phyloP scores from a whole-genome alignment of 202 grass and related monocot genomes.

The Carex arenaria region DNA sequence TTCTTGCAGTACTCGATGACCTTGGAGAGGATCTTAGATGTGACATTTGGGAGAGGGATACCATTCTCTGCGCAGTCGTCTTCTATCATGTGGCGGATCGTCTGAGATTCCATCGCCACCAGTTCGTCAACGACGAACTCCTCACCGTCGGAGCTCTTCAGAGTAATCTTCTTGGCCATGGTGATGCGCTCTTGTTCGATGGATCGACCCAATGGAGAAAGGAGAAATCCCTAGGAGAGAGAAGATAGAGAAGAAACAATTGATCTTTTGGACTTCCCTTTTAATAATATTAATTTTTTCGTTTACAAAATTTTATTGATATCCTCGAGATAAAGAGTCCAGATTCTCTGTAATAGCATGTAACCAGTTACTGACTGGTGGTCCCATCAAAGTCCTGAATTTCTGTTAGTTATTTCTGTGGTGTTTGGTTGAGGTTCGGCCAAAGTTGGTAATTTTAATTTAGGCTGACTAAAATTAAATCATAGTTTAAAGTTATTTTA shows the following conservation, averaged over 20 bases:
- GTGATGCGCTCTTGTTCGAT: neutral
- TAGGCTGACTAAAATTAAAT: too few relatives aligned
- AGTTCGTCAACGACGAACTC: constrained; percentile 39
- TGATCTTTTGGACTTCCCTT: neutral
- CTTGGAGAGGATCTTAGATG: constrained; percentile 34
- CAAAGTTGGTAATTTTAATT: too few relatives aligned
- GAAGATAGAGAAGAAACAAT: neutral
- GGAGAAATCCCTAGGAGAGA: constrained; percentile 22
- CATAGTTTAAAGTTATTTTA: too few relatives aligned
- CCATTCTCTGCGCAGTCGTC: constrained; percentile 9
- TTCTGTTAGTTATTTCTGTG: too few relatives aligned
- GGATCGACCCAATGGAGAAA: neutral
- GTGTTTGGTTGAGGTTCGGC: too few relatives aligned
- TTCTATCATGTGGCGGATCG: constrained; percentile 27
- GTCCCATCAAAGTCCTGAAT: neutral
- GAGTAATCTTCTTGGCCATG: constrained; percentile 31
- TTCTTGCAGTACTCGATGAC: constrained; percentile 46
- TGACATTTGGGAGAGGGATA: constrained; percentile 35
- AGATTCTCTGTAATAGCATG: neutral
- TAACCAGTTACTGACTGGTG: neutral
- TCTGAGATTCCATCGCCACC: constrained; percentile 27
- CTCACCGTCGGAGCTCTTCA: constrained; percentile 43
- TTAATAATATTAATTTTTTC: neutral
- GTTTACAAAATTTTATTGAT: neutral
- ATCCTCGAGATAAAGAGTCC: neutral